A percentile compares a stretch with the other conserved stretches of the same genome.
These are phyloP conservation scores for Guadua angustifolia DNA, from an alignment of 176 grass and related monocot species.

Conservation along the genomic window DNA sequence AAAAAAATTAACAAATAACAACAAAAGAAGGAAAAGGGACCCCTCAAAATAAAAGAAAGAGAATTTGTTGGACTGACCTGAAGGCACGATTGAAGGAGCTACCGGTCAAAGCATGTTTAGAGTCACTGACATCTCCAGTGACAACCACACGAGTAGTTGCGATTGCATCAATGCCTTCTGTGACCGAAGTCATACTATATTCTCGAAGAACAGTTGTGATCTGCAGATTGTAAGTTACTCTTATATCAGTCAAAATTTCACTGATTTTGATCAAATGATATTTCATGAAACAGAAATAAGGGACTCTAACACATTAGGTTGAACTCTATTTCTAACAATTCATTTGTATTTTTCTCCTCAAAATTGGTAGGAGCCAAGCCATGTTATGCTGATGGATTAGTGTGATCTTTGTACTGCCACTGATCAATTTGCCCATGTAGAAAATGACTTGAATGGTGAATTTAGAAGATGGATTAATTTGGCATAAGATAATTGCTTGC, in stretches of 20 bases:
- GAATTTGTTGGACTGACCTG: conserved; percentile 49
- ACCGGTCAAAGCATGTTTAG: conserved; percentile 56
- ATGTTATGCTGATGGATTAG: not conserved
- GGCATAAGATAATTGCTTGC: not conserved
- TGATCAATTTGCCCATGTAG: not conserved
- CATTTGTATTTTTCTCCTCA: not conserved
- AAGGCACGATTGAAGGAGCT: conserved; percentile 58
- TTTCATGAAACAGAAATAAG: conserved; percentile 2
- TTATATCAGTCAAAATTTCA: not conserved
- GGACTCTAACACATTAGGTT: not conserved
- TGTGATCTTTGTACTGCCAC: not conserved
- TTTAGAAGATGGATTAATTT: not conserved
- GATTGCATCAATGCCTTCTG: conserved; percentile 96
- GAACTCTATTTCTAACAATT: not conserved
- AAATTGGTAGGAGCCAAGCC: not conserved
- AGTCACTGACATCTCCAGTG: conserved; percentile 44
- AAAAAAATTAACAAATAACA: not conserved
- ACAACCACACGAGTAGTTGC: conserved; percentile 83
- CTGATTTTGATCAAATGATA: not conserved
- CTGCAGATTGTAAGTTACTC: conserved; percentile 44
- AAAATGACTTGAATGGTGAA: not conserved
- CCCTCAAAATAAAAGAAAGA: not conserved
- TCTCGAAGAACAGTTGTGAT: conserved; percentile 75
- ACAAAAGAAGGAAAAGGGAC: not conserved
- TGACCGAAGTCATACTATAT: conserved; percentile 84